Percentiles rank a stretch among this genome's conserved stretches.
Conservation (phyloP, 1,284 basidiomycete species). For the Pseudozyma sp. region DNA sequence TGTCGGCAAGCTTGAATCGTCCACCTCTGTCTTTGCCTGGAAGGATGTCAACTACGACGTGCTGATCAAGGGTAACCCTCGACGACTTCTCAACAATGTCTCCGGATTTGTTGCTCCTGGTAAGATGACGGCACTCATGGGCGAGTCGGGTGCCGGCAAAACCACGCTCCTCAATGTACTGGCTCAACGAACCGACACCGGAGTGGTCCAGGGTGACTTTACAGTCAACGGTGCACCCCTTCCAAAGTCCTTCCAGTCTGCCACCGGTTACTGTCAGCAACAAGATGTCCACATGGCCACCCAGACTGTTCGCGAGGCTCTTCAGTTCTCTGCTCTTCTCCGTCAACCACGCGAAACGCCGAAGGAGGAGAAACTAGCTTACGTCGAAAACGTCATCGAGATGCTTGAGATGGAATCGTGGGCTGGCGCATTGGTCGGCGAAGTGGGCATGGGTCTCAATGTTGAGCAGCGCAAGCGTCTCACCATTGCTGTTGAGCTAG, state of each 20-base stretch:
- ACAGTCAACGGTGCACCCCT: constrained; percentile 48
- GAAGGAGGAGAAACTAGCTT: constrained; percentile 51
- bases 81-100: constrained; percentile 70
- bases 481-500: constrained; percentile 63
- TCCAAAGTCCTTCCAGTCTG: constrained; percentile 56
- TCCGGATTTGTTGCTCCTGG: constrained; percentile 58
- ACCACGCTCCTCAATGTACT: constrained; percentile 62
- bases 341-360: constrained; percentile 56
- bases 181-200: constrained; percentile 53
- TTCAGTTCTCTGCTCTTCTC: constrained; percentile 60
- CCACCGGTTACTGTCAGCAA: constrained; percentile 60
- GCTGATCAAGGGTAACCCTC: constrained; percentile 51
- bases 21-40: constrained; percentile 56
- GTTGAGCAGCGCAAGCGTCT: constrained; percentile 63
- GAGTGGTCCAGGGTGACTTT: constrained; percentile 53
- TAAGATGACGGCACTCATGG: constrained; percentile 63
- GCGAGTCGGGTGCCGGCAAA: constrained; percentile 63
- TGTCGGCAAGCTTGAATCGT: constrained; percentile 42
- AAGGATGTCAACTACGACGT: constrained; percentile 57
- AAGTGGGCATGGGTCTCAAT: constrained; percentile 52
- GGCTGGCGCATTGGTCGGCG: constrained; percentile 60
- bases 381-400: constrained; percentile 57
- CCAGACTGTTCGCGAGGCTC: constrained; percentile 56
- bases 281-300: constrained; percentile 57
- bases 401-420: constrained; percentile 59